Evolutionary conservation across 148 eudicot genomes (phyloP), one percentile per base, ranked within the genome.

Genomic region (Vaccinium darrowii): DNA sequence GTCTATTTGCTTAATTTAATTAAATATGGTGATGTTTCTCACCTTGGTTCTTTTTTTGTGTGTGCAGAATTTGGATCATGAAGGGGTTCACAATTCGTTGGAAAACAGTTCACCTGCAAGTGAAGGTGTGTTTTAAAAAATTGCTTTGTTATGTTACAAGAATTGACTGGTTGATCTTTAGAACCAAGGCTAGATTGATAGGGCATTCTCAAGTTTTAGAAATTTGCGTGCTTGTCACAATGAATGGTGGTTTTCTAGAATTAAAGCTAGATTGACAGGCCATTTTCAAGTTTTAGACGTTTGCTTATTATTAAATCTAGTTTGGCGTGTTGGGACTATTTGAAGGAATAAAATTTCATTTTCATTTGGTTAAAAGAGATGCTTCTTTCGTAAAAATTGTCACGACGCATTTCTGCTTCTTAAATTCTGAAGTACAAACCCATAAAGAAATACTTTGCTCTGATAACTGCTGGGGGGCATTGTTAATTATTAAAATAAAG

Each of bases 41-140:
- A 36, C 60, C 51, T 39, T 65, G 25, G 72, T 50, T 65, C n/a
- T 8, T 84, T 79, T 82, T 86, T 10, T 85, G 79, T 82, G 85
- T 82, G 13, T 89, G 95, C 92, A 95, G 98, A 85, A 86, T 78
- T 71, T 88, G 30, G 90, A 88, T 84, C 81, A 89, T 82, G 87
- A 72, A 85, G 93, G 73, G 81, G 54, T 82, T 81, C 88, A 88
- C 62, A 86, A 85, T 90, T 47, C 82, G 50, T 76, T 71, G 67
- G 81, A 76, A n/a, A 87, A 76, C 65, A 82, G 85, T 87, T 89
- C 88, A 74, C 78, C 85, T 76, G 80, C 76, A 65, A 63, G 78
- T 86, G 91, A 90, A 93, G 92, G 98, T 94, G 83, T 86, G 87
- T 82, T 78, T 65, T 83, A 16, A 23, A 27, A 10, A 6, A 11